These are phyloP conservation scores for Cystoderma amianthinum DNA, from an alignment of 768 basidiomycete genomes.

Conservation along the genomic window DNA sequence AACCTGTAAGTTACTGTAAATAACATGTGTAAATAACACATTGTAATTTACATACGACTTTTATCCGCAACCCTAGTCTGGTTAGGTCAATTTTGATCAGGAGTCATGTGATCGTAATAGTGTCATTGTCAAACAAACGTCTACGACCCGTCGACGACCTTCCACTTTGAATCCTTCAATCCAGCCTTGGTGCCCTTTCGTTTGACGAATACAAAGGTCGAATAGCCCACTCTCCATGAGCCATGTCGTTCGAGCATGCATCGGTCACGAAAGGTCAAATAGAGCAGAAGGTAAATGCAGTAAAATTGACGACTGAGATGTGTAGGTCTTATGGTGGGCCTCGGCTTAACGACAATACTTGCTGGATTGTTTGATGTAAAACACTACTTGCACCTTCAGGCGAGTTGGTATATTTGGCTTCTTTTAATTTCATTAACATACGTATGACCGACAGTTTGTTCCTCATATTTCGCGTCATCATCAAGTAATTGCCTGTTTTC, in stretches of 20 bases:
- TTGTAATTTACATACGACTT: too few species aligned
- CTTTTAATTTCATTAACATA: not conserved
- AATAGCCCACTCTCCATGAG: too few species aligned
- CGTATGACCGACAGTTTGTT: constrained; percentile 43
- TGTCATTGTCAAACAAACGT: too few species aligned
- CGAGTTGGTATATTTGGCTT: constrained; percentile 17
- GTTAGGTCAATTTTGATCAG: too few species aligned
- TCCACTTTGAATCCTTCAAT: too few species aligned
- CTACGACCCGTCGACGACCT: too few species aligned
- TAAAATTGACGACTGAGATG: not conserved
- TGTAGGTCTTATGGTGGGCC: constrained; percentile 70
- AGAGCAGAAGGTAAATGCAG: not conserved
- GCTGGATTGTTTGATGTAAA: constrained; percentile 82
- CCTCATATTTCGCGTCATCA: constrained; percentile 89
- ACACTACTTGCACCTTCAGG: constrained; percentile 84
- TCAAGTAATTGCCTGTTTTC: constrained; percentile 52
- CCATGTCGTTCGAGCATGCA: constrained; percentile 85
- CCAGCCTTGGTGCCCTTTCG: too few species aligned
- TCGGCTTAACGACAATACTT: constrained; percentile 65
- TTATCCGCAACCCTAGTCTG: too few species aligned
- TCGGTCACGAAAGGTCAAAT: constrained; percentile 76
- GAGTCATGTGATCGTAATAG: too few species aligned
- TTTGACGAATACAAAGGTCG: too few species aligned
- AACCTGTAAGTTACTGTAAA: too few species aligned
- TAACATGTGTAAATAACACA: too few species aligned